phyloP scores from a whole-genome alignment of 2,329 filamentous ascomycete genomes.

The Madurella fahalii region DNA sequence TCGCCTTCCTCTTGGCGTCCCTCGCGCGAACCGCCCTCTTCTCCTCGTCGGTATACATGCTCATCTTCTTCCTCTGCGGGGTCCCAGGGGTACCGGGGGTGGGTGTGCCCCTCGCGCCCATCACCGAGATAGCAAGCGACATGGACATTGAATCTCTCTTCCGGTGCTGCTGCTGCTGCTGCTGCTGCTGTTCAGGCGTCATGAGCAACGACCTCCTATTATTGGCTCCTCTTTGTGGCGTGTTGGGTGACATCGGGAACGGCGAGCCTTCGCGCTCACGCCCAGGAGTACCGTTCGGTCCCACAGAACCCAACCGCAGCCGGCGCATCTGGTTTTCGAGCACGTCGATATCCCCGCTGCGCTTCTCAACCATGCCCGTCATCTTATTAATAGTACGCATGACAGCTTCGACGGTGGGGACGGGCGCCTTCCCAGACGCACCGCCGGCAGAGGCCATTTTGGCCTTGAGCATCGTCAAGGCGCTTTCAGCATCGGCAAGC shows the following conservation, averaged over 20 bases:
- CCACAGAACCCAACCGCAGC: conserved; percentile 25
- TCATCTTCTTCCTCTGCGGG: conserved; percentile 56
- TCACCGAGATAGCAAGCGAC: conserved; percentile 35
- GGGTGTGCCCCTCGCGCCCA: background rate
- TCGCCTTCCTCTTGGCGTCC: conserved; percentile 48
- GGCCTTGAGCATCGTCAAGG: conserved; percentile 71
- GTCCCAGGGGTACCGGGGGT: conserved; percentile 26
- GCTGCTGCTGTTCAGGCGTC: conserved; percentile 32
- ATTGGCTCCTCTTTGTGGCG: background rate
- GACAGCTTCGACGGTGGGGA: conserved; percentile 75
- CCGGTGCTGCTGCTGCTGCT: conserved; percentile 31
- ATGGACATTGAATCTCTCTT: conserved; percentile 39
- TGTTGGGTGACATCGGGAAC: conserved; percentile 35
- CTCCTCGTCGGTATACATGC: conserved; percentile 56
- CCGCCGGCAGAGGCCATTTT: conserved; percentile 61
- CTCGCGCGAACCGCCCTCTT: conserved; percentile 54
- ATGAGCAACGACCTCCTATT: conserved; percentile 37
- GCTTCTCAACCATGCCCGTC: conserved; percentile 87
- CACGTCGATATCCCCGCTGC: conserved; percentile 84
- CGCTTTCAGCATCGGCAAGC: conserved; percentile 75
- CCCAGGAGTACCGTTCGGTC: conserved; percentile 10
- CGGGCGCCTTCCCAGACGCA: conserved; percentile 46
- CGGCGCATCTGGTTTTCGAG: conserved; percentile 80
- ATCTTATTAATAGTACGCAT: conserved; percentile 89
- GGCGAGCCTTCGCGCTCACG: conserved; percentile 40